These are phyloP conservation scores for Balakata baccata DNA, from an alignment of 345 rosid species.

Conservation along the genomic window DNA sequence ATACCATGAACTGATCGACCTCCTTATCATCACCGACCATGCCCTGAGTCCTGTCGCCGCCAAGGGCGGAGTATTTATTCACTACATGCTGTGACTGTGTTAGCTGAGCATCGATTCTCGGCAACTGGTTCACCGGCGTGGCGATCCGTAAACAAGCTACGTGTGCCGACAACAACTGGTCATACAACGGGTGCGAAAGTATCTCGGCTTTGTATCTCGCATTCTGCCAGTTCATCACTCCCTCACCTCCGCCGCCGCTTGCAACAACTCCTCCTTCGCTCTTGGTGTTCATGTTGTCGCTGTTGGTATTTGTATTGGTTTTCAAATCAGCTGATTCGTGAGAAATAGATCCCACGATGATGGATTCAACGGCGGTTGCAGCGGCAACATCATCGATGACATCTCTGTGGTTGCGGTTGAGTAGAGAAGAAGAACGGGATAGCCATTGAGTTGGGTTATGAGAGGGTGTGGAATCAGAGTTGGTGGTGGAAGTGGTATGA, in stretches of 20 bases:
- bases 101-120: slow-evolving; percentile 92
- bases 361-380: slow-evolving; percentile 27
- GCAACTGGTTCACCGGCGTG: slow-evolving; percentile 92
- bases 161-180: slow-evolving; percentile 87
- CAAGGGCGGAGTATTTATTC: slow-evolving; percentile 73
- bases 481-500: slow-evolving; percentile 47
- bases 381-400: slow-evolving; percentile 53
- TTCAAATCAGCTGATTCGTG: slow-evolving; percentile 50
- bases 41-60: slow-evolving; percentile 43
- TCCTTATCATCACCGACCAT: slow-evolving; percentile 74
- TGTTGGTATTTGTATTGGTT: slow-evolving; percentile 18
- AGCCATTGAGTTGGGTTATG: slow-evolving; percentile 59
- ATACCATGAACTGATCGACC: slow-evolving; percentile 99
- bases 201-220: slow-evolving; percentile 87
- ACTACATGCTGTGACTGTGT: slow-evolving; percentile 95
- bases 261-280: slow-evolving; percentile 43
- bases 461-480: slow-evolving; percentile 44
- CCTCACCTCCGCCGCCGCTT: slow-evolving; percentile 37
- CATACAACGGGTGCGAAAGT: slow-evolving; percentile 81
- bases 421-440: slow-evolving; percentile 59
- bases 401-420: slow-evolving; percentile 48
- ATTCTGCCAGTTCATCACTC: slow-evolving; percentile 73
- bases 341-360: slow-evolving; percentile 38
- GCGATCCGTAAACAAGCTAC: slow-evolving; percentile 87
- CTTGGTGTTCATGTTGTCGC: slow-evolving; percentile 35